Evolutionary conservation across 2,329 filamentous ascomycete genomes (phyloP).

Genomic region (Thelonectria discophora): DNA sequence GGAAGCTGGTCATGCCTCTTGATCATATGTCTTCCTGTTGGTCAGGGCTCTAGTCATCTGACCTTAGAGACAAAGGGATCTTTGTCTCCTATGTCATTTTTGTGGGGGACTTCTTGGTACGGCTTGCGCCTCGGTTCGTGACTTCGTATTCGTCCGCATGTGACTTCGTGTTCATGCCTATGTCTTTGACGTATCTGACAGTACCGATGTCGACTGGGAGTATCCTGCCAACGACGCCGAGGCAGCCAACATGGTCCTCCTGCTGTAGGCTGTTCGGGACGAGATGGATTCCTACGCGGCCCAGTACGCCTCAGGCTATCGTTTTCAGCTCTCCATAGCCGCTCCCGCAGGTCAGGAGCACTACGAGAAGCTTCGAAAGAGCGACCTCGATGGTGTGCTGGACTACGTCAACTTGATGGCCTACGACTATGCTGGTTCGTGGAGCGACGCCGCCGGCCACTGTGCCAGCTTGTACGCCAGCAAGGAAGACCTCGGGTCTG

Average conservation of each 20-base stretch:
- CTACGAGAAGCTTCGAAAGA: constrained; percentile 58
- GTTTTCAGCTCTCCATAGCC: constrained; percentile 62
- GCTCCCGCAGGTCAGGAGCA: constrained; percentile 57
- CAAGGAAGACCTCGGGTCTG: constrained; percentile 60
- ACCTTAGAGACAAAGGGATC: too few relatives aligned
- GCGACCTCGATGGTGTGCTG: constrained; percentile 55
- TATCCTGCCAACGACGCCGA: constrained; percentile 48
- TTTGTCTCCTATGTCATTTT: too few relatives aligned
- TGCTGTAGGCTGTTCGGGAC: constrained; percentile 52
- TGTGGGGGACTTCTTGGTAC: too few relatives aligned
- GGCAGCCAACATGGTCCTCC: constrained; percentile 51
- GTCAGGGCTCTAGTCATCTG: too few relatives aligned
- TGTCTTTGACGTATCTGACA: too few relatives aligned
- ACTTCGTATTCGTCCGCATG: too few relatives aligned
- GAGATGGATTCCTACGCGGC: constrained; percentile 58
- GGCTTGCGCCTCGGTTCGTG: too few relatives aligned
- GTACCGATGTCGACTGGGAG: constrained; percentile 51
- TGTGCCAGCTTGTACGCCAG: constrained; percentile 74
- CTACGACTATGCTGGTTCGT: constrained; percentile 78
- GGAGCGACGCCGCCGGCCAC: constrained; percentile 70
- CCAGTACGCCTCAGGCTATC: constrained; percentile 50
- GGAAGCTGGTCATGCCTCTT: too few relatives aligned
- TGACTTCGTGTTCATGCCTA: too few relatives aligned
- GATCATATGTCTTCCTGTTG: too few relatives aligned
- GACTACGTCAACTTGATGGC: constrained; percentile 73